Conservation (phyloP, 139 green algal genomes). For the Deuterostichococcus epilithicus region DNA sequence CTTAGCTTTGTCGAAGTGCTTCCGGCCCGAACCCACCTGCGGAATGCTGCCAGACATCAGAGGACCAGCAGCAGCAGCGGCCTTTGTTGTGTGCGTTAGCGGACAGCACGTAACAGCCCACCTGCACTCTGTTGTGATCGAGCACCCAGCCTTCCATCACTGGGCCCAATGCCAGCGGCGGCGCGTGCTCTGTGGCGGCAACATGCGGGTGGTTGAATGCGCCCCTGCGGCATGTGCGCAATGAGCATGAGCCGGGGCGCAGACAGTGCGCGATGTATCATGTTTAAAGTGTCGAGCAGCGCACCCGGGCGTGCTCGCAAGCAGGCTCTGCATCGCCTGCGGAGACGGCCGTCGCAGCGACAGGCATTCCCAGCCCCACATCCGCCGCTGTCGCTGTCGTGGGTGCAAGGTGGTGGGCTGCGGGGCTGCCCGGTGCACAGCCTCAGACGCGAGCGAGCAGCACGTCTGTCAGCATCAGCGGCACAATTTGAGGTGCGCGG, state of each 20-base stretch:
- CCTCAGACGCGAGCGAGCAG: no score
- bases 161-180: background rate
- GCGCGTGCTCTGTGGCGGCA: slow-evolving; percentile 1
- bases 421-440: no score
- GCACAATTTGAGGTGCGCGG: no score
- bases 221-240: background rate
- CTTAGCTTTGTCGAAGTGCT: slow-evolving; percentile 5
- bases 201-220: slow-evolving; percentile 14
- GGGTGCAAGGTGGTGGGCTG: no score
- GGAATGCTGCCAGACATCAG: background rate
- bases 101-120: background rate
- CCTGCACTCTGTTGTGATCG: slow-evolving; percentile 15
- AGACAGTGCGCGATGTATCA: no score
- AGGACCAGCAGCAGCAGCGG: background rate
- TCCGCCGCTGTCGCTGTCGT: no score
- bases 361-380: background rate
- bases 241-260: no score
- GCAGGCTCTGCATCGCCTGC: background rate
- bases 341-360: background rate
- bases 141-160: slow-evolving; percentile 8
- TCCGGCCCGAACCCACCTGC: slow-evolving; percentile 14
- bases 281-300: no score
- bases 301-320: background rate
- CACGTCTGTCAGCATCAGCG: no score
- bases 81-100: background rate